Percentiles rank a stretch among this genome's conserved stretches.
Evolutionary conservation across 371 early-diverging fungal genomes (phyloP).

Genomic region (Mucor indicus): DNA sequence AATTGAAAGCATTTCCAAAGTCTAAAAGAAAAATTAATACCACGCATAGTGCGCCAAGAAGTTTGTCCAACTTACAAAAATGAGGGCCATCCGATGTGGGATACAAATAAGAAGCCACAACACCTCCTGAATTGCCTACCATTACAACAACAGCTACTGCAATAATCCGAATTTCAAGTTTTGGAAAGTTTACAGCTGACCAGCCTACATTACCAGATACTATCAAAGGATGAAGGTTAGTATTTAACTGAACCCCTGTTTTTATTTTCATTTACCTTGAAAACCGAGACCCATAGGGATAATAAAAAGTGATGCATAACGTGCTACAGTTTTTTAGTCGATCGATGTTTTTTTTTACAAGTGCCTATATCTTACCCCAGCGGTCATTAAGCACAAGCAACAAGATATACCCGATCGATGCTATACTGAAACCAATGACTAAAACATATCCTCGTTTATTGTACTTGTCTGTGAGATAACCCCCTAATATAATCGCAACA

Average conservation of each 20-base stretch:
- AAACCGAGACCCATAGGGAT: slow-evolving; percentile 23
- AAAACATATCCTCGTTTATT: slow-evolving; percentile 24
- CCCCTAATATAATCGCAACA: slow-evolving; percentile 15
- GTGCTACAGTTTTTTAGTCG: slow-evolving; percentile 2
- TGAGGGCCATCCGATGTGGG: slow-evolving; percentile 24
- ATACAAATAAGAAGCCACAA: slow-evolving; percentile 36
- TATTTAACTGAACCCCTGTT: neutral
- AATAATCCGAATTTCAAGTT: slow-evolving; percentile 28
- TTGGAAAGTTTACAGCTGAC: slow-evolving; percentile 33
- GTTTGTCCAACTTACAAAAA: slow-evolving; percentile 18
- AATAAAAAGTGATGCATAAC: slow-evolving; percentile 16
- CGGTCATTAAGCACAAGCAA: slow-evolving; percentile 16
- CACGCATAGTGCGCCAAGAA: too few species aligned
- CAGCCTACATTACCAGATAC: slow-evolving; percentile 34
- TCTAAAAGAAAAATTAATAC: too few species aligned
- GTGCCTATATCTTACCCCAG: slow-evolving; percentile 20
- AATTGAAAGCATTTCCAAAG: slow-evolving; percentile 24
- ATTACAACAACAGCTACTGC: slow-evolving; percentile 39
- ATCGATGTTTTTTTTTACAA: neutral
- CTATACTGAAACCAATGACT: slow-evolving; percentile 14
- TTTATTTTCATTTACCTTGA: slow-evolving; percentile 18
- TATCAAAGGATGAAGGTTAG: neutral
- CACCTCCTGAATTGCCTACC: slow-evolving; percentile 36
- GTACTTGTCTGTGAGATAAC: slow-evolving; percentile 24
- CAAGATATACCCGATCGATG: slow-evolving; percentile 21